Base-by-base conservation (phyloP, 2,329 filamentous ascomycete species). In the Neopestalotiopsis sp. region DNA sequence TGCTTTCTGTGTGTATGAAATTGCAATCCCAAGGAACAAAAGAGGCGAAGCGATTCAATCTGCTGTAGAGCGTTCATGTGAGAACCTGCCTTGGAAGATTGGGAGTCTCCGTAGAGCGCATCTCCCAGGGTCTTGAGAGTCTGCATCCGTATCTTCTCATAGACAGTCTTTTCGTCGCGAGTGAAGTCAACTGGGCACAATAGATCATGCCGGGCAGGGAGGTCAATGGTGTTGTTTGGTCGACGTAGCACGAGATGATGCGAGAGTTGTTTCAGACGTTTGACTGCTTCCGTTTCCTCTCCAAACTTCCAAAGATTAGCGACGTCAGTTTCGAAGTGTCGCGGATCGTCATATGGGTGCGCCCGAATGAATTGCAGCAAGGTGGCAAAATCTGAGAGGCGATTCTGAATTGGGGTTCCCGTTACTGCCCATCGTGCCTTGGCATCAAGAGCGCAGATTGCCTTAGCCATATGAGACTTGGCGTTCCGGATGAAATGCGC, bases 341-440 rank as follows among this genome's bases (percentile, higher is more conserved):
- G 79, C 0, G 71, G 69, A 12, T 84, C 77, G 4, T 77, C 71
- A 65, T 84, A 85, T 0, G 84, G 84, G 69, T 82, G 71, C 0
- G 77, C 78, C 9, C 77, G 73, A 7, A 86, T 73, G 66, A 85
- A 86, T 32, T 78, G 78, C 1, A 86, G 73, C 0, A 86, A 75
- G 1, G 78, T 75, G 0, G 78, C 75, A 4, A 86, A 75, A 62
- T 86, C 84, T 0, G 73, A 74, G 0, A 84, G 75, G 0, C 75
- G 74, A 62, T 86, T 86, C 58, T 86, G 84, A 0, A 86, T 81
- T 0, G 84, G 84, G 0, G 84, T 86, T 0, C 84, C 84, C 0
- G 83, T 85, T 0, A 86, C 78, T 0, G 80, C 81, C 84, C 83
- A 86, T 3, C 84, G 77, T 1, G 74, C 75, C 13, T 70, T 68